Conservation (phyloP, 495 filamentous ascomycete genomes). For the Penicillium turbatum region DNA sequence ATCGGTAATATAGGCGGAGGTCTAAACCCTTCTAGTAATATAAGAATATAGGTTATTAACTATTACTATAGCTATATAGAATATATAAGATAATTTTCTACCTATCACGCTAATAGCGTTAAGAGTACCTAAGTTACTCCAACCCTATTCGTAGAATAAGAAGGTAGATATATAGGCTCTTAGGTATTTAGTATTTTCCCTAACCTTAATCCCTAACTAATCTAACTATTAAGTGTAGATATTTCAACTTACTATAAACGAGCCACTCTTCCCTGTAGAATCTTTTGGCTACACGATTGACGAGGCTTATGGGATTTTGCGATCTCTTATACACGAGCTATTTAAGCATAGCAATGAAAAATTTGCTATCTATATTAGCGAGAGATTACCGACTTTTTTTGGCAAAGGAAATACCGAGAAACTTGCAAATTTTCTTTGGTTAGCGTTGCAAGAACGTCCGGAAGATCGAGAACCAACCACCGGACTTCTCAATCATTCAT, state of each 20-base stretch:
- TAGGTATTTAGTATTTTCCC: slow-evolving; percentile 20
- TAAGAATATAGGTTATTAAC: background rate
- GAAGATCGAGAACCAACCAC: background rate
- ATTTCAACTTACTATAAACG: slow-evolving; percentile 25
- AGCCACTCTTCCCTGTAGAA: slow-evolving; percentile 20
- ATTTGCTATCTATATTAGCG: slow-evolving; percentile 2
- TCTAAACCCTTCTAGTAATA: background rate
- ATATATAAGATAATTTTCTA: background rate
- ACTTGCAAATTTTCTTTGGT: background rate
- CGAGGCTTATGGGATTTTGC: slow-evolving; percentile 8
- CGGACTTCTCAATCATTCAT: background rate
- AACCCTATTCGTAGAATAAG: slow-evolving; percentile 10
- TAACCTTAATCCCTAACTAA: background rate
- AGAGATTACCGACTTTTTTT: background rate
- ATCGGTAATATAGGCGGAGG: slow-evolving; percentile 25
- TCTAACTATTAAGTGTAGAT: slow-evolving; percentile 13
- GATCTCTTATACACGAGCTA: slow-evolving; percentile 4
- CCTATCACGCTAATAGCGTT: slow-evolving; percentile 17
- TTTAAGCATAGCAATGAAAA: background rate
- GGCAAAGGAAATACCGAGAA: background rate
- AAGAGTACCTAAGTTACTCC: slow-evolving; percentile 20
- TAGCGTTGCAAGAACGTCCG: background rate
- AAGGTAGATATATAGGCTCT: slow-evolving; percentile 21
- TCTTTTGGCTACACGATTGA: slow-evolving; percentile 14
- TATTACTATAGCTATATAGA: slow-evolving; percentile 8